Base-by-base conservation (phyloP, 805 yeast genomes). In the Zygosaccharomyces pseudorouxii region DNA sequence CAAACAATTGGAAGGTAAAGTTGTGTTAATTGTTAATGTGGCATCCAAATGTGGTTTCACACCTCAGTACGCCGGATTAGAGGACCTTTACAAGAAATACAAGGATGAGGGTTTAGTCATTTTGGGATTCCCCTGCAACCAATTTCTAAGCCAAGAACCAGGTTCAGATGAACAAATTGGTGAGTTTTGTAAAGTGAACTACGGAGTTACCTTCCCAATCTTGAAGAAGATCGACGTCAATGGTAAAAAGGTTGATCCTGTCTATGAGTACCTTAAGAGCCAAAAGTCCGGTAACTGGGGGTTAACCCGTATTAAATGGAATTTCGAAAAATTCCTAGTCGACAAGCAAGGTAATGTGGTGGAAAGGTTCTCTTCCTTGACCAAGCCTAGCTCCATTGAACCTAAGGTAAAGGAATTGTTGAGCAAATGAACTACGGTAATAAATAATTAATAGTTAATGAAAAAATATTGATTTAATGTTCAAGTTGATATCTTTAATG, bases 161-260 rank as follows among this genome's bases (percentile, higher is more conserved):
- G 82, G 82, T 3, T 62, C 78, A 2, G 80, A 78, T 44, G 77
- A 81, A 48, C 89, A 86, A 60, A 87, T 88, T 55, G 81, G 80
- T 18, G 67, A 75, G 40, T 86, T 85, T 71, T 89, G 97, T 69
- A 69, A 78, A 38, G 38, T 81, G 60, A 89, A 88, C 73, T 93
- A 82, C 66, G 97, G 97, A 47, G 97, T 92, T 37, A 73, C 85
- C 14, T 92, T 93, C 83, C 97, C 97, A 27, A 77, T 92, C 28
- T 71, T 92, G 79, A 76, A 79, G 65, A 92, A 90, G 75, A 68
- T 89, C 51, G 89, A 90, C 37, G 98, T 93, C 57, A 93, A 92
- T 67, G 99, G 99, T 45, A 69, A 75, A 52, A 70, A 81, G 38
- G 81, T 88, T 16, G 90, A 86, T 63, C 88, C 92, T 16, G 89